Base-by-base conservation (phyloP, 768 basidiomycete species). In the Tephrocybe sp. region DNA sequence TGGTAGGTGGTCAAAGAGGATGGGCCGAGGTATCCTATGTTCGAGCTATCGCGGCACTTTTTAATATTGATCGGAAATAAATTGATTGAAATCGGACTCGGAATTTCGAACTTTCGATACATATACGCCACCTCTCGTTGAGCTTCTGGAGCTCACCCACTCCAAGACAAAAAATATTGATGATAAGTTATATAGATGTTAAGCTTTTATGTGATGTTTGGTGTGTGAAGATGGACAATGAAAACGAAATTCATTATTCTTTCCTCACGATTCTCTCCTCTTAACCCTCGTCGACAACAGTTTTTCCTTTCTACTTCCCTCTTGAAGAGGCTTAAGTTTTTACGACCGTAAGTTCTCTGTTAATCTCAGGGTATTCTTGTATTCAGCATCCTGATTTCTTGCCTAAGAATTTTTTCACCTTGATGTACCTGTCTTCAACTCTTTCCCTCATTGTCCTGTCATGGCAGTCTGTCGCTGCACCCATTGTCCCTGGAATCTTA, bases 281-380 rank as follows among this genome's bases (percentile, higher is more conserved):
- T 37, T 32, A 16, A 24, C 16, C 34, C 3, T 28, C 19, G 22
- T 22, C 43, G 37, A 18, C 24, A 11, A 27, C 16, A 27, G 36
- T 18, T 28, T 13, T 37, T 49, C 26, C 39, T 52, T 45, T 49
- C 22, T 8, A 15, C 30, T 28, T 4, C 19, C 44, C 57, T 58
- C 52, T 58, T 49, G 53, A 58, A 47, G 55, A 58, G 60, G 53
- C 22, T 35, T 35, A n/a, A n/a, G n/a, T n/a, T n/a, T n/a, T n/a
- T n/a, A n/a, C n/a, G n/a, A n/a, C n/a, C n/a, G n/a, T n/a, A n/a
- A n/a, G n/a, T n/a, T n/a, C n/a, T n/a, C n/a, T n/a, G n/a, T n/a
- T n/a, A n/a, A n/a, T n/a, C n/a, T n/a, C 13, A 9, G 25, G 9
- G 12, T 47, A n/a, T 3, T 22, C 7, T 12, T 11, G 26, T 13